Evolutionary conservation across 495 filamentous ascomycete species (phyloP).

Genomic region (Trichoderma parareesei): DNA sequence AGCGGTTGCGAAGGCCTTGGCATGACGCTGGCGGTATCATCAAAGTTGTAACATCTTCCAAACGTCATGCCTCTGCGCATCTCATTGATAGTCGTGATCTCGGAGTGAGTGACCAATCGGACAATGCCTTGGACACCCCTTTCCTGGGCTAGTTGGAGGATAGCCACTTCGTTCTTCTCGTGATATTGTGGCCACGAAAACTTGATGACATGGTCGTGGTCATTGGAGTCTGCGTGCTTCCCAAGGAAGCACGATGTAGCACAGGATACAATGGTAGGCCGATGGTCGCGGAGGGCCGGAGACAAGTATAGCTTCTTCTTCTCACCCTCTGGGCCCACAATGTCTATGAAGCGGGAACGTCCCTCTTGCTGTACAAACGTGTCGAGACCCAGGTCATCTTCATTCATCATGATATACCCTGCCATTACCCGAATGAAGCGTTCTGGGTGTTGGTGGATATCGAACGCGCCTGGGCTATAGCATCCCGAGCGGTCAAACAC

Average conservation of each 20-base stretch:
- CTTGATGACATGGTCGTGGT: not conserved
- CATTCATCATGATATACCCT: not conserved
- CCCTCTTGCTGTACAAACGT: not conserved
- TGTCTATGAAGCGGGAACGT: not conserved
- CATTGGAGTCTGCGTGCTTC: not conserved
- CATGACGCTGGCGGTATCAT: not conserved
- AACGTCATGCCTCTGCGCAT: not conserved
- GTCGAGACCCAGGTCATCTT: not conserved
- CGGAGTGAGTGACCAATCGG: not conserved
- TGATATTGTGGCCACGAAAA: not conserved
- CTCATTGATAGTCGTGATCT: not conserved
- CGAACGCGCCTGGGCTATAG: not conserved
- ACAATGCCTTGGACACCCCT: not conserved
- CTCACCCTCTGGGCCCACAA: not conserved
- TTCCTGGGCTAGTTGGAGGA: not conserved
- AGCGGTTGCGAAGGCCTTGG: not conserved
- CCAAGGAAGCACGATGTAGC: not conserved
- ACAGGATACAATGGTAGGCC: not conserved
- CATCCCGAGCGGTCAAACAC: not conserved
- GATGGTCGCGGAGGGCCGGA: not conserved
- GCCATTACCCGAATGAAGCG: not conserved
- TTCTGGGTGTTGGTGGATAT: not conserved
- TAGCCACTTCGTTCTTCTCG: not conserved
- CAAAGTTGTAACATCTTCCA: not conserved
- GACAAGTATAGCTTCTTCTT: not conserved